Evolutionary conservation across 208 protist species (phyloP).

Genomic region (Leishmania turanica): DNA sequence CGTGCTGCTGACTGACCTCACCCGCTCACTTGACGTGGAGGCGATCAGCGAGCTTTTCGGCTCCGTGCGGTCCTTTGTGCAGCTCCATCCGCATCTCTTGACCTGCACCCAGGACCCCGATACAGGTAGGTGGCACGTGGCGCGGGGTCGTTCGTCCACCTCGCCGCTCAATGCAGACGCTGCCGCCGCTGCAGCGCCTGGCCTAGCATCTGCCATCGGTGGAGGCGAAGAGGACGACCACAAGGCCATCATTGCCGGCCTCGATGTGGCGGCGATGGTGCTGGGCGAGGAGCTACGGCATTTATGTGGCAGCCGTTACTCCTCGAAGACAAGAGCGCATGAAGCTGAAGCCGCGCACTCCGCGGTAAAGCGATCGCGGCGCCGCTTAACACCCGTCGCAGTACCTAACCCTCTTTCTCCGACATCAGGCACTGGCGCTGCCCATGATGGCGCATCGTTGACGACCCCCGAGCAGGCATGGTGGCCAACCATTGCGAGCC

Average conservation of each 20-base stretch:
- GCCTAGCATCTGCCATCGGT: neutral
- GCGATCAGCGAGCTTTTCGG: constrained; percentile 48
- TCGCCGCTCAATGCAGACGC: neutral
- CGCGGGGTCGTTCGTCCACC: neutral
- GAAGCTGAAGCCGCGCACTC: neutral
- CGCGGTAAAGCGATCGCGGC: neutral
- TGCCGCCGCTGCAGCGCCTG: neutral
- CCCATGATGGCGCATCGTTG: neutral
- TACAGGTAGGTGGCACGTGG: constrained; percentile 49
- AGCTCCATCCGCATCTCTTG: constrained; percentile 55
- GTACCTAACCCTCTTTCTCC: neutral
- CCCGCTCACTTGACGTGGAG: constrained; percentile 58
- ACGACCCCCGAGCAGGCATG: neutral
- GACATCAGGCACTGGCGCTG: neutral
- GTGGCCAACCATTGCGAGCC: constrained; percentile 19
- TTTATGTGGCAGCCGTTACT: neutral
- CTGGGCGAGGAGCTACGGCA: constrained; percentile 26
- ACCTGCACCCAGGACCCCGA: constrained; percentile 19
- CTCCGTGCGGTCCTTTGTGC: constrained; percentile 59
- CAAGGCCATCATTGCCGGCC: neutral
- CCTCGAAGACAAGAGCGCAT: neutral
- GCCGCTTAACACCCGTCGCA: neutral
- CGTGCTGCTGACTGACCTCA: constrained; percentile 58
- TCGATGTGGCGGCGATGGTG: constrained; percentile 25
- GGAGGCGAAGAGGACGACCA: neutral